Base-by-base conservation (phyloP, 768 basidiomycete species). In the Calocera cornea region DNA sequence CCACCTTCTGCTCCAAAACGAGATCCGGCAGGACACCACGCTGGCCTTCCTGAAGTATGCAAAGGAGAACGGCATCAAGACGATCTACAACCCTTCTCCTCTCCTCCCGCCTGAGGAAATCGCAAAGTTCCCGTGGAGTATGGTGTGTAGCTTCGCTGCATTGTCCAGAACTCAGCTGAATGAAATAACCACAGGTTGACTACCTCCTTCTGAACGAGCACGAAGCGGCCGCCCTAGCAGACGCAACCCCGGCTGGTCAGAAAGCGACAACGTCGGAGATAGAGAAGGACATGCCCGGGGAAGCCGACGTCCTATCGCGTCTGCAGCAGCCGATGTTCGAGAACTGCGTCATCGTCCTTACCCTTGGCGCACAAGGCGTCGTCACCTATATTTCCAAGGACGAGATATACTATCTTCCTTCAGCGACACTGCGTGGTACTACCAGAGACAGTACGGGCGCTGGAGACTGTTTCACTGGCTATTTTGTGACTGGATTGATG, bases 391-490 rank as follows among this genome's bases (percentile, higher is more conserved):
- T 60, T 10, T 60, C 54, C 7, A 60, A 60, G 54, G 31, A 60
- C 31, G 54, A 60, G 54, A 29, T 60, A 3, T 60, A 60, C 27
- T 60, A 74, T 54, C 67, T 75, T 17, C 73, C 73, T 17, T 74
- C 74, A 16, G 75, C 68, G 2, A 73, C 69, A 38, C 50, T 77
- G 19, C 29, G 67, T 1, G 67, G 70, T 27, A 69, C 71, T 5
- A 64, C 75, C 3, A 72, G 69, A 65, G 76, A 77, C 67, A 76
- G 74, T 2, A 77, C 76, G 1, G 76, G 76, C 22, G 76, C 76
- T 11, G 76, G 76, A 14, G 76, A 77, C 67, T 75, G 74, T 66
- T 77, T 77, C 65, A 71, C 74, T 14, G 76, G 76, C 3, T 75
- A 72, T 50, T 74, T 77, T 34, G 74, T 71, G 1, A 74, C 74